A percentile compares a stretch with the other conserved stretches of the same genome.
phyloP scores from a whole-genome alignment of 805 yeast genomes.

The Saccharomyces kudriavzevii region DNA sequence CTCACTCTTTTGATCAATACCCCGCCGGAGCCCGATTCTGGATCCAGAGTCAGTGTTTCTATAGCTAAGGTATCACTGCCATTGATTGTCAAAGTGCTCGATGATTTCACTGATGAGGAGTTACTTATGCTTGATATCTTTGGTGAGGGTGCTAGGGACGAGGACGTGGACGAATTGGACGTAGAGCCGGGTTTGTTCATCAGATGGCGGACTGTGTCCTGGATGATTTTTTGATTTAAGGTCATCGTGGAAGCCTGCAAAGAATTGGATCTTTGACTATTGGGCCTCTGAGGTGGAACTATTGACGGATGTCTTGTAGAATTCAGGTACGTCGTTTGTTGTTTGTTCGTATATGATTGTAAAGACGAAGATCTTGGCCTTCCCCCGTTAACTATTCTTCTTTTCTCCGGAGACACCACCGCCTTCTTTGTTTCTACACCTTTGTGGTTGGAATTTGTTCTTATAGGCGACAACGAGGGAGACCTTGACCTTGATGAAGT shows the following conservation, averaged over 20 bases:
- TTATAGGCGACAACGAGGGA: background rate
- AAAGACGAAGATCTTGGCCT: constrained; percentile 30
- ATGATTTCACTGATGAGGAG: background rate
- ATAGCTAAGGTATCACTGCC: background rate
- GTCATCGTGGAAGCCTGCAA: constrained; percentile 21
- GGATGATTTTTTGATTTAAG: constrained; percentile 23
- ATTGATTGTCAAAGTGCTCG: background rate
- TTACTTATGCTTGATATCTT: background rate
- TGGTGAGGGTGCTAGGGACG: background rate
- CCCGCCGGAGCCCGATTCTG: background rate
- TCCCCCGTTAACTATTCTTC: constrained; percentile 4
- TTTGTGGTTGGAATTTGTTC: background rate
- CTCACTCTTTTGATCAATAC: constrained; percentile 25
- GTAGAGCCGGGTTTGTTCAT: constrained; percentile 2
- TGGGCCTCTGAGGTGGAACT: background rate
- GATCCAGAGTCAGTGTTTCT: background rate
- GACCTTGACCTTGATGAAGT: constrained; percentile 1
- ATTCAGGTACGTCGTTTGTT: background rate
- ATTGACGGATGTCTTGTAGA: background rate
- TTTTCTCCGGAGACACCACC: constrained; percentile 1
- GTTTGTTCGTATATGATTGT: constrained; percentile 16
- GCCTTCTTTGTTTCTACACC: background rate
- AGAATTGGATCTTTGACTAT: constrained; percentile 24
- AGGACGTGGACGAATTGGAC: background rate
- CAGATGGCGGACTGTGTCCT: constrained; percentile 14